Evolutionary conservation across 2,329 filamentous ascomycete species (phyloP).

Genomic region (Pseudogymnoascus sp.): DNA sequence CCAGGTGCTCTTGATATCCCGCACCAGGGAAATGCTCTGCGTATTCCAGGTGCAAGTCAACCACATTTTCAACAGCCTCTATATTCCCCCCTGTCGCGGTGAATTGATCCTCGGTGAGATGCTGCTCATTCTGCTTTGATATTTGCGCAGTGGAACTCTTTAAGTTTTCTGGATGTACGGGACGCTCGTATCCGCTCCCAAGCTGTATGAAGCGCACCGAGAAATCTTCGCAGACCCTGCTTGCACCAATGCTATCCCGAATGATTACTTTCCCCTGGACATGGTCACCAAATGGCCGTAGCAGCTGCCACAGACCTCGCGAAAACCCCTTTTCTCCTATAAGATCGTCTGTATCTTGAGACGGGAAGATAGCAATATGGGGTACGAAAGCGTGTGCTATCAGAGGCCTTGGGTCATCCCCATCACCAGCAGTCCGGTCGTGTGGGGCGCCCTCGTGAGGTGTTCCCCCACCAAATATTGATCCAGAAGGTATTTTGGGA

Average conservation of each 20-base stretch:
- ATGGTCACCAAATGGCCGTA: slow-evolving; percentile 84
- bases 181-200: slow-evolving; percentile 47
- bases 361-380: slow-evolving; percentile 80
- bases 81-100: slow-evolving; percentile 41
- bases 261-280: slow-evolving; percentile 83
- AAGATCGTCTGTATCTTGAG: slow-evolving; percentile 73
- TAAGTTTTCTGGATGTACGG: slow-evolving; percentile 18
- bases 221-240: slow-evolving; percentile 80
- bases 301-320: slow-evolving; percentile 71
- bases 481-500: slow-evolving; percentile 48
- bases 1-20: slow-evolving; percentile 28
- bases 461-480: slow-evolving; percentile 42
- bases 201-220: slow-evolving; percentile 76
- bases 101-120: slow-evolving; percentile 7
- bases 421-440: slow-evolving; percentile 14
- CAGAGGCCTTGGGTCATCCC: slow-evolving; percentile 49
- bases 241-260: slow-evolving; percentile 79
- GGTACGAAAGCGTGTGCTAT: slow-evolving; percentile 83
- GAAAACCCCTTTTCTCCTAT: slow-evolving; percentile 76
- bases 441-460: slow-evolving; percentile 26
- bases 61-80: slow-evolving; percentile 67
- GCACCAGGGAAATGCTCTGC: slow-evolving; percentile 46
- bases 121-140: slow-evolving; percentile 11
- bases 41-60: slow-evolving; percentile 70
- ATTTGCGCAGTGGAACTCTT: neutral